Conservation (phyloP, 75 land plant genomes). For the Sequoiadendron giganteum region DNA sequence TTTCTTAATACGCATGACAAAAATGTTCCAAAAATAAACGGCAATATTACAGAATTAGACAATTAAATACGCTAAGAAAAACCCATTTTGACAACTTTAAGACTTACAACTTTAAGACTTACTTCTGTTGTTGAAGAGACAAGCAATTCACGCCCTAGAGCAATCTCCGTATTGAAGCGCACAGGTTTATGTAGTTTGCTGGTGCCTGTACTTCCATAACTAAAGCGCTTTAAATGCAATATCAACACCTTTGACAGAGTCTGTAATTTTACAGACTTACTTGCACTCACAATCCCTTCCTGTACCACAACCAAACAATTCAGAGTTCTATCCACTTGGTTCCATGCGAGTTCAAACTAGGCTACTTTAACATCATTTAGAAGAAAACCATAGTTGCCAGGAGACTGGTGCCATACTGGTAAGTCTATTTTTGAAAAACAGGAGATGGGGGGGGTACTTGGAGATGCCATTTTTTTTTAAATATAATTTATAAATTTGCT, state of each 20-base stretch:
- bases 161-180: conserved; percentile 61
- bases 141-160: conserved; percentile 75
- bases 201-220: conserved; percentile 85
- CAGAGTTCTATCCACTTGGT: neutral
- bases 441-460: too few species aligned
- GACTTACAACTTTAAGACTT: conserved; percentile 30
- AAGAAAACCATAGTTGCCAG: neutral
- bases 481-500: too few species aligned
- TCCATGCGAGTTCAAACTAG: neutral
- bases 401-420: too few species aligned
- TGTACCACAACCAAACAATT: conserved; percentile 19
- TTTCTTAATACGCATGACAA: neutral
- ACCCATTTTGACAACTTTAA: neutral
- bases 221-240: conserved; percentile 89
- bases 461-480: too few species aligned
- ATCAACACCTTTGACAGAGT: conserved; percentile 81
- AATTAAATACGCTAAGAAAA: neutral
- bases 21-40: neutral
- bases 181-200: conserved; percentile 85
- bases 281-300: conserved; percentile 83
- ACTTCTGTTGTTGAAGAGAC: conserved; percentile 72
- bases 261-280: conserved; percentile 81
- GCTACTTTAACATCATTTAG: neutral
- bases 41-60: neutral
- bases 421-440: too few species aligned